Evolutionary conservation across 179 eudicot genomes (phyloP).

Genomic region (Actinidia chinensis): DNA sequence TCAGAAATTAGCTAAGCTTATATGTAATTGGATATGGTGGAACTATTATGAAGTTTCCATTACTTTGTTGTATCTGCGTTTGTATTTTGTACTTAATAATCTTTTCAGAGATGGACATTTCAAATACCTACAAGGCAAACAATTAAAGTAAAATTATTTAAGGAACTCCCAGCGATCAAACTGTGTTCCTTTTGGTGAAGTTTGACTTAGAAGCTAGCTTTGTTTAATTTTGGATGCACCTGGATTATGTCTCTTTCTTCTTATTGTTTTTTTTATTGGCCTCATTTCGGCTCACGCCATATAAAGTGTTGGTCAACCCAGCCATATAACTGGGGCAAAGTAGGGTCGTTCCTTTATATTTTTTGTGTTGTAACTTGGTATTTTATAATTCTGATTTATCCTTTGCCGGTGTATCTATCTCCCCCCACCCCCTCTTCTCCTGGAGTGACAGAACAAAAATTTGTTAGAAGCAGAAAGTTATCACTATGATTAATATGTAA

Average conservation of each 20-base stretch:
- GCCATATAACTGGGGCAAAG: neutral
- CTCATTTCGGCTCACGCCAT: too few species aligned
- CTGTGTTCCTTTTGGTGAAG: neutral
- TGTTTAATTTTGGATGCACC: neutral
- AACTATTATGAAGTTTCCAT: neutral
- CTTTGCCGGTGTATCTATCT: neutral
- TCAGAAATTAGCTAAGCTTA: neutral
- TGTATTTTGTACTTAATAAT: neutral
- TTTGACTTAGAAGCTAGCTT: neutral
- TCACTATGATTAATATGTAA: neutral
- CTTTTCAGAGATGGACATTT: neutral
- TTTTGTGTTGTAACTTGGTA: neutral
- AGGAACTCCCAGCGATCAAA: neutral
- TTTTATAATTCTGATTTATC: neutral
- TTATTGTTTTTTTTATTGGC: neutral
- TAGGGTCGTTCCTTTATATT: neutral
- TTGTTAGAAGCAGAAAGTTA: neutral
- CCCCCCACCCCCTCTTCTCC: neutral
- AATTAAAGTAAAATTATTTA: neutral
- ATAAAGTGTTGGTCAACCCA: too few species aligned
- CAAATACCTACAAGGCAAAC: neutral
- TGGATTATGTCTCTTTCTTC: too few species aligned
- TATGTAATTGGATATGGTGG: neutral
- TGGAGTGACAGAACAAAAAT: too few species aligned
- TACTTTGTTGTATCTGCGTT: neutral